Base-by-base conservation (phyloP, 2,329 filamentous ascomycete species). In the Neopestalotiopsis sp. region DNA sequence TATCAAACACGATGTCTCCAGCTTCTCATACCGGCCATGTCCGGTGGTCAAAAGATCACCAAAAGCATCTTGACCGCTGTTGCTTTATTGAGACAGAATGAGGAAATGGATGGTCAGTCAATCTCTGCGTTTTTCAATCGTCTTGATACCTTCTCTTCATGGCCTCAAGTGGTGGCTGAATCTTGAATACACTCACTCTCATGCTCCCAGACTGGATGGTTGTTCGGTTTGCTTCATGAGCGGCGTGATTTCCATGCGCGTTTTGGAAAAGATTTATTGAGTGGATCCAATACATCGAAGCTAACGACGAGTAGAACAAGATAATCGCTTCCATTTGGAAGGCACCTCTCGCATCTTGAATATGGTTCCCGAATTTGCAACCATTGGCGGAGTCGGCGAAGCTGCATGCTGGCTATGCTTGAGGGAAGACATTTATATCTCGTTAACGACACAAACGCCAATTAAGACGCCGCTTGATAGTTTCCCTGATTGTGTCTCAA, bases 101-200 rank as follows among this genome's bases (percentile, higher is more conserved):
- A 63, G 61, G 61, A 63, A 63, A 63, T 63, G 61, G 61, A 63
- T 20, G 61, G 61, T 63, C 6, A 63, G 61, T 63, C 14, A 40
- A 42, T 1, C 38, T 10, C 3, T 20, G 1, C 13, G 14, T 63
- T 20, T 62, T 62, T n/a, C 3, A 20, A 59, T 59, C 17, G 20
- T 9, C 57, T 10, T 59, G 57, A 59, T 24, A 56, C 7, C 17
- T 10, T 56, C 5, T 7, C 49, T 12, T 3, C 17, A 17, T 2
- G 24, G 9, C 13, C 49, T 1, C 7, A 24, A 24, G 17, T 2
- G 13, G 1, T 28, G 13, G 49, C 49, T 56, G 49, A 14, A 56
- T 17, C 20, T 10, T 56, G 49, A 56, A 14, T 14, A 1, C 49
- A 3, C 24, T 28, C 49, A 7, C 58, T 61, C 7, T 30, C 17